phyloP scores from a whole-genome alignment of 495 filamentous ascomycete genomes.

The Tuber melanosporum region DNA sequence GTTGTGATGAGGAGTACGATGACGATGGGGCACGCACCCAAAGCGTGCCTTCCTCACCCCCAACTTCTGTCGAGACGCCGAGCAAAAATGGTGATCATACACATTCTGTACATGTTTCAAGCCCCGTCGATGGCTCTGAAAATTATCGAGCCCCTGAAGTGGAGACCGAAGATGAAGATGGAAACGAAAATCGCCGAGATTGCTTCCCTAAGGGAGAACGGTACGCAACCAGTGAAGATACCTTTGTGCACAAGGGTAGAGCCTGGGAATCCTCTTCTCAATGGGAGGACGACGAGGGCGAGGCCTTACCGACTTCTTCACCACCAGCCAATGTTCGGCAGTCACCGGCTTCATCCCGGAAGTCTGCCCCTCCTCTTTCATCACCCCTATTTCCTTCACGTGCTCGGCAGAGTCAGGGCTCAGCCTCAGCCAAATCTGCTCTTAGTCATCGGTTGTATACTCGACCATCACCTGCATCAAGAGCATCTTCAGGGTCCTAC shows the following conservation, averaged over 20 bases:
- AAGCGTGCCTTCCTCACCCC: conserved; percentile 40
- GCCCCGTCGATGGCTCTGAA: conserved; percentile 12
- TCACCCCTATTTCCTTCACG: conserved; percentile 44
- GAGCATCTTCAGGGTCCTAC: conserved; percentile 57
- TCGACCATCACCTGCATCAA: conserved; percentile 47
- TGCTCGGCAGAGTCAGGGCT: conserved; percentile 43
- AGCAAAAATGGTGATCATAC: conserved; percentile 46
- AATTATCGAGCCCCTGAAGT: conserved; percentile 26
- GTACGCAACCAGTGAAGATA: conserved; percentile 17
- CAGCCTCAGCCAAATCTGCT: conserved; percentile 46
- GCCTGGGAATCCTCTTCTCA: conserved; percentile 31
- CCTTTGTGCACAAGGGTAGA: conserved; percentile 16
- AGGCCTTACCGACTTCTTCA: conserved; percentile 17
- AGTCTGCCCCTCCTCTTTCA: conserved; percentile 40
- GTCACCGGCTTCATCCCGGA: conserved; percentile 27
- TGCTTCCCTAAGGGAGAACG: conserved; percentile 21
- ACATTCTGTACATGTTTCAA: conserved; percentile 41
- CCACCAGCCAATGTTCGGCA: conserved; percentile 18
- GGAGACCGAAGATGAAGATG: conserved; percentile 33
- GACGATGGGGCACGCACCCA: conserved; percentile 18
- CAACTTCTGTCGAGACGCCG: conserved; percentile 44
- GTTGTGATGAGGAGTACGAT: conserved; percentile 19
- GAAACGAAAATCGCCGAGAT: conserved; percentile 13
- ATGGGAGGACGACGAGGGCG: conserved; percentile 30
- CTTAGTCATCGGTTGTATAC: conserved; percentile 48